Evolutionary conservation across 345 rosid species (phyloP).

Genomic region (Cardiospermum halicacabum): DNA sequence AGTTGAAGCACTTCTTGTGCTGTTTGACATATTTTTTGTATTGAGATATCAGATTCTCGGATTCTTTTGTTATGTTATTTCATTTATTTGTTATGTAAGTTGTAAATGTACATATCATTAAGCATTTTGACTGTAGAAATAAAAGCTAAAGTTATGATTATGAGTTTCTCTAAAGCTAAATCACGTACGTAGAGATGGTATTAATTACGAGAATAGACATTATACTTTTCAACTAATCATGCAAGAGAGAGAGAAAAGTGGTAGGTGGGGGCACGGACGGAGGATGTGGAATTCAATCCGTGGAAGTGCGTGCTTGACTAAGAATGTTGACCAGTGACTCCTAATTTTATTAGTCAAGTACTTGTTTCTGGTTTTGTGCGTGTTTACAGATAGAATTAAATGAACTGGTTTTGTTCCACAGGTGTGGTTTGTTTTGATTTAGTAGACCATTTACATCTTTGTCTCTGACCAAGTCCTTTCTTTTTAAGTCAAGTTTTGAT

Average conservation of each 20-base stretch:
- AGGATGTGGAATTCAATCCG: background rate
- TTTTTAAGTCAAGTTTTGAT: too few relatives aligned
- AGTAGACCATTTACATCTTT: too few relatives aligned
- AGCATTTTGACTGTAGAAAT: background rate
- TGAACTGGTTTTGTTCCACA: too few relatives aligned
- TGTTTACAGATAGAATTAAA: too few relatives aligned
- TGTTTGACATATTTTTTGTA: background rate
- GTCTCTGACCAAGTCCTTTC: too few relatives aligned
- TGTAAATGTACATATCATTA: background rate
- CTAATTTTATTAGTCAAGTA: background rate
- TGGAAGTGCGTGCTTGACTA: background rate
- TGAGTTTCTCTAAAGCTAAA: too few relatives aligned
- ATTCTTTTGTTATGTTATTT: constrained; percentile 1
- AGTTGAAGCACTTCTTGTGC: constrained; percentile 15
- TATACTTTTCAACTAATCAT: background rate
- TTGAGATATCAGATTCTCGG: background rate
- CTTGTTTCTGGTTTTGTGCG: too few relatives aligned
- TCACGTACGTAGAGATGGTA: too few relatives aligned
- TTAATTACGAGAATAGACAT: too few relatives aligned
- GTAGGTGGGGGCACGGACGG: background rate
- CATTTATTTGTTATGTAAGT: background rate
- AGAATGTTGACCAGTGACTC: background rate
- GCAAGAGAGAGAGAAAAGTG: background rate
- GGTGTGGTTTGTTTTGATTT: too few relatives aligned
- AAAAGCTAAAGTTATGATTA: too few relatives aligned